A percentile compares a stretch with the other conserved stretches of the same genome.
Evolutionary conservation across 495 filamentous ascomycete genomes (phyloP).

Genomic region (Aspergillus conjunctus): DNA sequence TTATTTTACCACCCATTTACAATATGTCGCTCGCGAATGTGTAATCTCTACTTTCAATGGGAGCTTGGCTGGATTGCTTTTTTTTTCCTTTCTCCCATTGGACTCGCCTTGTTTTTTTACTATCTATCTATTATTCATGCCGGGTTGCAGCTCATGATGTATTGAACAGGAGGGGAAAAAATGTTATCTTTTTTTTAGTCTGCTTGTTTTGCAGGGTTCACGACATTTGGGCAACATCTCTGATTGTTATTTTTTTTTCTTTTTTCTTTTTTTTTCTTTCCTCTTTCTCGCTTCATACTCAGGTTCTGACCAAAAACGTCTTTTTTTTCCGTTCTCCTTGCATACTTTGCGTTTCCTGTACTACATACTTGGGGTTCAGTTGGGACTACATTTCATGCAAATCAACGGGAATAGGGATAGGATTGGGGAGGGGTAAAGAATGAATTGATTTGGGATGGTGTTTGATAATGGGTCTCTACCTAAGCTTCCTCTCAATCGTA

Average conservation of each 20-base stretch:
- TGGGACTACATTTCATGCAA: slow-evolving; percentile 31
- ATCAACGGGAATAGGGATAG: slow-evolving; percentile 28
- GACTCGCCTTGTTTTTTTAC: slow-evolving; percentile 11
- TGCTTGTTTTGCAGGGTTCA: slow-evolving; percentile 17
- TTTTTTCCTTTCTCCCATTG: slow-evolving; percentile 21
- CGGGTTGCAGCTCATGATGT: slow-evolving; percentile 28
- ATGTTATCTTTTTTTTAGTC: slow-evolving; percentile 12
- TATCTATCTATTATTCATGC: slow-evolving; percentile 22
- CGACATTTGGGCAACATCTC: slow-evolving; percentile 23
- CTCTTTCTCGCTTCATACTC: slow-evolving; percentile 17
- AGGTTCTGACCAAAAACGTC: slow-evolving; percentile 21
- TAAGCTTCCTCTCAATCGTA: neutral
- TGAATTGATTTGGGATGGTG: slow-evolving; percentile 29
- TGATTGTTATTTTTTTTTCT: slow-evolving; percentile 8
- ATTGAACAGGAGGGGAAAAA: slow-evolving; percentile 29
- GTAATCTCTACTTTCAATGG: slow-evolving; percentile 52
- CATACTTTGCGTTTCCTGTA: slow-evolving; percentile 34
- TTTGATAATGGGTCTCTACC: slow-evolving; percentile 13
- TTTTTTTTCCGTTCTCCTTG: slow-evolving; percentile 20
- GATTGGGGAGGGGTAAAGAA: slow-evolving; percentile 25
- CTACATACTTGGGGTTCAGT: slow-evolving; percentile 32
- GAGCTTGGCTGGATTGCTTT: slow-evolving; percentile 44
- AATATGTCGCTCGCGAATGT: slow-evolving; percentile 34
- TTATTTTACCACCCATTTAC: neutral
- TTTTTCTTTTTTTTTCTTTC: slow-evolving; percentile 18